A percentile compares a stretch with the other conserved stretches of the same genome.
Conservation (phyloP, 768 basidiomycete genomes). For the Agaricus subrufescens region DNA sequence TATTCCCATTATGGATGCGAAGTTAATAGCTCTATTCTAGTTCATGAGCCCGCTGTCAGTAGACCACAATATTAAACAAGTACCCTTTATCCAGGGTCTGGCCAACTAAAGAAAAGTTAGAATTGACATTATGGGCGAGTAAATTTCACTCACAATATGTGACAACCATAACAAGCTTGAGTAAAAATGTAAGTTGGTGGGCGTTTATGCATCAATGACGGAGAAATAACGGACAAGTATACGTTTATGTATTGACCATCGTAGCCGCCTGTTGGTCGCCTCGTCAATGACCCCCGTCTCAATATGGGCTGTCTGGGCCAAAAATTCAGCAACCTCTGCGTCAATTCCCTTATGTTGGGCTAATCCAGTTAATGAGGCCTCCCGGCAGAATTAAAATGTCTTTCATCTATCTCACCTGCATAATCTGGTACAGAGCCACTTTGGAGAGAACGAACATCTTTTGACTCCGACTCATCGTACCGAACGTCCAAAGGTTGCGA, state of each 20-base stretch:
- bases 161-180: conserved; percentile 38
- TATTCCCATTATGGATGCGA: conserved; percentile 46
- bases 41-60: not conserved
- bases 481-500: not conserved
- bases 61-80: not conserved
- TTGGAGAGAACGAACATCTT: conserved; percentile 29
- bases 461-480: conserved; percentile 18
- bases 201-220: not conserved
- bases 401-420: not conserved
- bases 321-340: conserved; percentile 42
- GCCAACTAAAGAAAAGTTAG: conserved; percentile 22
- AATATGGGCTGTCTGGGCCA: conserved; percentile 22
- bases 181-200: not conserved
- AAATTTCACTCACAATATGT: conserved; percentile 31
- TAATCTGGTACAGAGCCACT: conserved; percentile 22
- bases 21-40: conserved; percentile 33
- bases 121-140: not conserved
- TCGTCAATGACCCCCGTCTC: conserved; percentile 34
- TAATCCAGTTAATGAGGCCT: not conserved
- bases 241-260: conserved; percentile 43
- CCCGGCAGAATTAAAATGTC: no score
- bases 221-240: conserved; percentile 27
- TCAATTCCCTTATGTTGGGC: conserved; percentile 26
- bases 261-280: conserved; percentile 34
- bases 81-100: conserved; percentile 46